phyloP scores from a whole-genome alignment of 108 stramenopile species.

The Stephanodiscus triporus region DNA sequence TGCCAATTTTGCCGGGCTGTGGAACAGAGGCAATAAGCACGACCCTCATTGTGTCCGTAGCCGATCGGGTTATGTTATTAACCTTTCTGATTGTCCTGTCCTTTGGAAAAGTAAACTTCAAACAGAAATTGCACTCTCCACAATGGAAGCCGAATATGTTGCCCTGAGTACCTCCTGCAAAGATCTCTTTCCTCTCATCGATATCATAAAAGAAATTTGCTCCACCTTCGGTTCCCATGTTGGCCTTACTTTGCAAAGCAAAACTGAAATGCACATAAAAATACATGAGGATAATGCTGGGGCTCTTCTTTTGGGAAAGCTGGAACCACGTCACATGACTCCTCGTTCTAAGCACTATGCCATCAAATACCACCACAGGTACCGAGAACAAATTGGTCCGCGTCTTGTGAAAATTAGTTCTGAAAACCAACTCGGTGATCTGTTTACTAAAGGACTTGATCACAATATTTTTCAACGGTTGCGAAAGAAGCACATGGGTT shows the following conservation, averaged over 20 bases:
- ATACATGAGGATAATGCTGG: slow-evolving; percentile 9
- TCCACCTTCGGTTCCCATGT: no score
- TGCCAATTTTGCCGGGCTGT: not conserved
- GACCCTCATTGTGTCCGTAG: not conserved
- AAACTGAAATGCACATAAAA: not conserved
- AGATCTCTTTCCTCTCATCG: not conserved
- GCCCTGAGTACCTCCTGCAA: not conserved
- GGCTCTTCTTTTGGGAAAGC: not conserved
- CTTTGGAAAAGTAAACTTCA: not conserved
- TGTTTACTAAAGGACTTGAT: not conserved
- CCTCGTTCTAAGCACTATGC: slow-evolving; percentile 57
- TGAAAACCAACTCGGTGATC: not conserved
- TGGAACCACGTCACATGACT: slow-evolving; percentile 26
- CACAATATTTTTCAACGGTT: not conserved
- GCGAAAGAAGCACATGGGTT: slow-evolving; percentile 3
- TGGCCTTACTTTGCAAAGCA: not conserved
- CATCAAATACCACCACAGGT: slow-evolving; percentile 58
- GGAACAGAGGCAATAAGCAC: not conserved
- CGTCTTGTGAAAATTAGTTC: not conserved
- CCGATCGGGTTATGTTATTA: not conserved
- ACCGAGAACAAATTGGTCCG: slow-evolving; percentile 31
- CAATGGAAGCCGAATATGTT: slow-evolving; percentile 1
- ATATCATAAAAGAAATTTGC: not conserved
- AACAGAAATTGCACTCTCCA: not conserved
- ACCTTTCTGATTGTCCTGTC: not conserved